Conservation (phyloP, 345 rosid species). For the Ceriops decandra region DNA sequence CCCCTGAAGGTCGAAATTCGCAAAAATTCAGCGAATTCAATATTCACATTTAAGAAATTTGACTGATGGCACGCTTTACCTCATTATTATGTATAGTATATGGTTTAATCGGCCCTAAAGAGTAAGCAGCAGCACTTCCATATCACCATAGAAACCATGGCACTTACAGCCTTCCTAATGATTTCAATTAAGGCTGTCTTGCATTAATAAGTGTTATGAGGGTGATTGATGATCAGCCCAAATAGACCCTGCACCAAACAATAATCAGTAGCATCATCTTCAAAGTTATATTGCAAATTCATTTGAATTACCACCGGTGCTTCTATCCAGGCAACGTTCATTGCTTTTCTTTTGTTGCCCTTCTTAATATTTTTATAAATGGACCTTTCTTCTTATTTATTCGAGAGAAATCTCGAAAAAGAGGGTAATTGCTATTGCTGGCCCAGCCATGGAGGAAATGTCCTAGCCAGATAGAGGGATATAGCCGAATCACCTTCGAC, state of each 20-base stretch:
- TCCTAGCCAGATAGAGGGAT: neutral
- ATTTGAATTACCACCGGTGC: neutral
- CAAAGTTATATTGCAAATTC: neutral
- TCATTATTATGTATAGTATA: neutral
- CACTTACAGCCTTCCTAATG: conserved; percentile 11
- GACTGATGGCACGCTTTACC: conserved; percentile 2
- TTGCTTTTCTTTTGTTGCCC: neutral
- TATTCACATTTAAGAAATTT: neutral
- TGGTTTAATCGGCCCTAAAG: neutral
- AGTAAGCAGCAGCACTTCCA: neutral
- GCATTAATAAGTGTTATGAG: neutral
- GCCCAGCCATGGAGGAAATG: neutral
- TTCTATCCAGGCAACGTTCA: neutral
- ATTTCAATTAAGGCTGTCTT: neutral
- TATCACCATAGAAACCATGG: neutral
- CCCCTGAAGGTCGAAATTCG: neutral
- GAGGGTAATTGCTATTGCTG: neutral
- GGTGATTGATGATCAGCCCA: conserved; percentile 16
- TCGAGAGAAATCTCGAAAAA: no score
- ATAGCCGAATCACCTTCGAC: conserved; percentile 4
- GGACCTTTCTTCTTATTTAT: no score
- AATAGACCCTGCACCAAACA: conserved; percentile 15
- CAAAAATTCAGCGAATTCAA: no score
- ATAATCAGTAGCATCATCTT: neutral
- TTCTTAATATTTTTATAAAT: no score